A percentile compares a stretch with the other conserved stretches of the same genome.
Conservation (phyloP, 768 basidiomycete genomes). For the Suillus paluster region DNA sequence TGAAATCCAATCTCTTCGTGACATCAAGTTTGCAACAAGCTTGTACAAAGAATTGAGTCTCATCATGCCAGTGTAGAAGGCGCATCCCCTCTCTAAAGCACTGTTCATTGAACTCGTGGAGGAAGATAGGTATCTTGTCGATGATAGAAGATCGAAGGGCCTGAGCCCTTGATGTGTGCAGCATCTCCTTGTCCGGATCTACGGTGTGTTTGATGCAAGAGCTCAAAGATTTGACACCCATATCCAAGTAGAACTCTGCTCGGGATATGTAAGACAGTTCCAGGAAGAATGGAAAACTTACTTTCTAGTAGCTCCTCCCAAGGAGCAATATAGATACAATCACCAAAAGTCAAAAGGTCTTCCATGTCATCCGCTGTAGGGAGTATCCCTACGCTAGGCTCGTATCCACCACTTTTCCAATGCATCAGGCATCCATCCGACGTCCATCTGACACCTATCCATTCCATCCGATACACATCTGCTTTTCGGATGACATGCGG, state of each 20-base stretch:
- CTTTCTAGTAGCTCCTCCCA: conserved; percentile 90
- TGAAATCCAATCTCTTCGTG: conserved; percentile 58
- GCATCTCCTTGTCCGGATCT: conserved; percentile 44
- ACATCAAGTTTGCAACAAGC: conserved; percentile 64
- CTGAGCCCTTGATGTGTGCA: conserved; percentile 36
- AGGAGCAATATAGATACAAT: conserved; percentile 70
- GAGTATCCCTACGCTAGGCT: too few relatives aligned
- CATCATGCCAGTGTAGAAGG: conserved; percentile 59
- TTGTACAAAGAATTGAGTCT: conserved; percentile 65
- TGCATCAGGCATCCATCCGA: too few relatives aligned
- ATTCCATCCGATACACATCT: too few relatives aligned
- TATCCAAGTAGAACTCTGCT: conserved; percentile 67
- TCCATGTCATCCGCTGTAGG: conserved; percentile 88
- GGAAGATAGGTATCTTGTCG: conserved; percentile 82
- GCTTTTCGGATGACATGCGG: too few relatives aligned
- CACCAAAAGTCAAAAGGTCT: conserved; percentile 72
- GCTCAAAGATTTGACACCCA: conserved; percentile 75
- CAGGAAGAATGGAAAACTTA: conserved; percentile 26
- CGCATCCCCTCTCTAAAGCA: conserved; percentile 50
- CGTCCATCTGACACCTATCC: too few relatives aligned
- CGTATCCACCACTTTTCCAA: too few relatives aligned
- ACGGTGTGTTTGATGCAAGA: conserved; percentile 75
- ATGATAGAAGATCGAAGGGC: conserved; percentile 65
- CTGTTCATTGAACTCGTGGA: conserved; percentile 79
- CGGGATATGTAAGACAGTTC: neutral